A percentile compares a stretch with the other conserved stretches of the same genome.
These are phyloP conservation scores for Trypanosoma cruzi DNA, from an alignment of 208 protist species.

Conservation along the genomic window DNA sequence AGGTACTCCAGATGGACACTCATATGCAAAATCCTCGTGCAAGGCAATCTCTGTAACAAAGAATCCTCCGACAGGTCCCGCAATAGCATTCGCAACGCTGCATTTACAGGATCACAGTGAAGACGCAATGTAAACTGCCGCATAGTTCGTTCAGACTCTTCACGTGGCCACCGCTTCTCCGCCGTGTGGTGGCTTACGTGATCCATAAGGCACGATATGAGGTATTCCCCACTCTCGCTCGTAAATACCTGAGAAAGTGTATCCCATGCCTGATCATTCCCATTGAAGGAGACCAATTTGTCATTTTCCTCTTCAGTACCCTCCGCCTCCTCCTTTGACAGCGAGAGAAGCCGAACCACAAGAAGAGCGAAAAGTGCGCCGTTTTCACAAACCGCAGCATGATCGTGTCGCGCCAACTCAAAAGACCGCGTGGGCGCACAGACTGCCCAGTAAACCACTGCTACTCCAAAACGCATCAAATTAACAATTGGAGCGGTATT, in stretches of 20 bases:
- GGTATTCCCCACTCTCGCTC: background rate
- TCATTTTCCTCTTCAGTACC: background rate
- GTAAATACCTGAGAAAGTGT: slow-evolving; percentile 7
- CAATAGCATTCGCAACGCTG: slow-evolving; percentile 13
- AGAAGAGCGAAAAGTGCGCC: slow-evolving; percentile 18
- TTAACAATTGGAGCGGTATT: background rate
- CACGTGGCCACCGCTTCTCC: slow-evolving; percentile 16
- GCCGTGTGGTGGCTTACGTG: slow-evolving; percentile 19
- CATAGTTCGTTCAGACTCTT: slow-evolving; percentile 6
- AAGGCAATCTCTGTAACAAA: slow-evolving; percentile 1
- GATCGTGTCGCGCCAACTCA: slow-evolving; percentile 9
- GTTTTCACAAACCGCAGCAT: slow-evolving; percentile 11
- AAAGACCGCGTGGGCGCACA: slow-evolving; percentile 12
- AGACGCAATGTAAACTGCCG: slow-evolving; percentile 1
- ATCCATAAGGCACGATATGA: slow-evolving; percentile 20
- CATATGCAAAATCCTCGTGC: slow-evolving; percentile 13
- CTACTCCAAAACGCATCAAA: slow-evolving; percentile 12
- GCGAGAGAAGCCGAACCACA: slow-evolving; percentile 4
- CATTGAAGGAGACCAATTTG: background rate
- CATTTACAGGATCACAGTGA: slow-evolving; percentile 7
- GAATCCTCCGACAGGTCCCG: background rate
- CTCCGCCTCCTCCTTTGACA: background rate
- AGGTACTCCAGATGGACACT: slow-evolving; percentile 20
- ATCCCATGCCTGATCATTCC: slow-evolving; percentile 6
- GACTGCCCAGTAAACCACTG: background rate